Conservation (phyloP, 352 stramenopile genomes). For the Phytophthora pini region DNA sequence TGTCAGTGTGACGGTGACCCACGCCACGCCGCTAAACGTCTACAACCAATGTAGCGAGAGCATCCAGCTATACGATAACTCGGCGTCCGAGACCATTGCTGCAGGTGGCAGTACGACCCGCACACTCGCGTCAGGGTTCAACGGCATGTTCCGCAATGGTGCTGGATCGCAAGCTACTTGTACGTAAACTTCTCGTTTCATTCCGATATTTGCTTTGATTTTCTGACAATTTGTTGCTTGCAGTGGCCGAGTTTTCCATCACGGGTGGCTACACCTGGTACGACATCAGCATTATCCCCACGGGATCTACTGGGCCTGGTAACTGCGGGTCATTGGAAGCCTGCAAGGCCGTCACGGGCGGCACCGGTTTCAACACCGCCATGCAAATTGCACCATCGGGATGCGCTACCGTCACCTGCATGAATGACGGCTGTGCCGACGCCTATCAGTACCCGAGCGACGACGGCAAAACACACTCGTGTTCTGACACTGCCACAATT, state of each 20-base stretch:
- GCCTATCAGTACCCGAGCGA: constrained; percentile 67
- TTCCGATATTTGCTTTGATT: constrained; percentile 1
- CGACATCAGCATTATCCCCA: constrained; percentile 63
- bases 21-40: constrained; percentile 46
- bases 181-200: constrained; percentile 6
- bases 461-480: constrained; percentile 61
- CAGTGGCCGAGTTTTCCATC: constrained; percentile 58
- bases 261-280: constrained; percentile 46
- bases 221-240: constrained; percentile 7
- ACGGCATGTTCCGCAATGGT: constrained; percentile 73
- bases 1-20: constrained; percentile 26
- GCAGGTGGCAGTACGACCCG: constrained; percentile 40
- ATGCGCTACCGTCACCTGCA: constrained; percentile 53
- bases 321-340: constrained; percentile 45
- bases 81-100: constrained; percentile 43
- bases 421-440: constrained; percentile 47
- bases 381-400: constrained; percentile 54
- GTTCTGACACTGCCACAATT: constrained; percentile 46
- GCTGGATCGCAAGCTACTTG: constrained; percentile 46
- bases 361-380: constrained; percentile 60
- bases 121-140: constrained; percentile 44
- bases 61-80: constrained; percentile 72
- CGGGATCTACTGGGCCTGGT: constrained; percentile 36
- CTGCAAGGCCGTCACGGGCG: constrained; percentile 53
- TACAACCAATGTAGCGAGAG: constrained; percentile 54